A percentile compares a stretch with the other conserved stretches of the same genome.
Evolutionary conservation across 176 grass and related monocot genomes (phyloP).

Genomic region (Phoenix dactylifera): DNA sequence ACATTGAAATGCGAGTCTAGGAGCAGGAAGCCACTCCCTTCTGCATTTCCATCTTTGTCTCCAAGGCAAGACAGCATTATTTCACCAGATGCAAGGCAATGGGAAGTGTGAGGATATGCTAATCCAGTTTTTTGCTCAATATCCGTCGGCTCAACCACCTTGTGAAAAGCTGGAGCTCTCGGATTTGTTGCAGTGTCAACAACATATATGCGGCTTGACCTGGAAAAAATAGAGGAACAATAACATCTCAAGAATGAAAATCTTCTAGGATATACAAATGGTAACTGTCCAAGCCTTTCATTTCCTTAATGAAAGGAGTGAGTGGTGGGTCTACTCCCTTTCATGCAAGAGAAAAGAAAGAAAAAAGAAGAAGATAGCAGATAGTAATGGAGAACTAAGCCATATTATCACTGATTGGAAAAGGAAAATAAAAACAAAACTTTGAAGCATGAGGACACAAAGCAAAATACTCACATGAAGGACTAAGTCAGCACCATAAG

Average conservation of each 20-base stretch:
- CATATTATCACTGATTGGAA: too few species aligned
- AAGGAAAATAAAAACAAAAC: too few species aligned
- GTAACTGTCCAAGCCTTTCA: too few species aligned
- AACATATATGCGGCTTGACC: slow-evolving; percentile 67
- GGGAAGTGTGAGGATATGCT: slow-evolving; percentile 89
- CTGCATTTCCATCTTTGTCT: slow-evolving; percentile 77
- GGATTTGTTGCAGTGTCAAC: slow-evolving; percentile 60
- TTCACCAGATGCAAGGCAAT: slow-evolving; percentile 86
- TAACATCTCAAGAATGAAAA: not conserved
- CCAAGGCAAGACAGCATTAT: slow-evolving; percentile 93
- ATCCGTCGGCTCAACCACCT: slow-evolving; percentile 67
- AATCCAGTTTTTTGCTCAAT: slow-evolving; percentile 78
- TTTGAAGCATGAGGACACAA: too few species aligned
- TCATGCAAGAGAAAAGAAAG: too few species aligned
- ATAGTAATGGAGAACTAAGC: too few species aligned
- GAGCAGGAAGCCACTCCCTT: slow-evolving; percentile 72
- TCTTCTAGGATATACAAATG: too few species aligned
- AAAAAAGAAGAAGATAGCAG: too few species aligned
- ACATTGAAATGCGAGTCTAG: slow-evolving; percentile 96
- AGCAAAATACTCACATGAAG: too few species aligned
- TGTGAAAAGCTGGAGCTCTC: slow-evolving; percentile 73
- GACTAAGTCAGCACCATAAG: too few species aligned
- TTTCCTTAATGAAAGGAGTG: too few species aligned
- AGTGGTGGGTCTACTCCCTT: too few species aligned
- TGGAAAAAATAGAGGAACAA: slow-evolving; percentile 20